Evolutionary conservation across 192 early-diverging fungal genomes (phyloP).

Genomic region (Podila verticillata): DNA sequence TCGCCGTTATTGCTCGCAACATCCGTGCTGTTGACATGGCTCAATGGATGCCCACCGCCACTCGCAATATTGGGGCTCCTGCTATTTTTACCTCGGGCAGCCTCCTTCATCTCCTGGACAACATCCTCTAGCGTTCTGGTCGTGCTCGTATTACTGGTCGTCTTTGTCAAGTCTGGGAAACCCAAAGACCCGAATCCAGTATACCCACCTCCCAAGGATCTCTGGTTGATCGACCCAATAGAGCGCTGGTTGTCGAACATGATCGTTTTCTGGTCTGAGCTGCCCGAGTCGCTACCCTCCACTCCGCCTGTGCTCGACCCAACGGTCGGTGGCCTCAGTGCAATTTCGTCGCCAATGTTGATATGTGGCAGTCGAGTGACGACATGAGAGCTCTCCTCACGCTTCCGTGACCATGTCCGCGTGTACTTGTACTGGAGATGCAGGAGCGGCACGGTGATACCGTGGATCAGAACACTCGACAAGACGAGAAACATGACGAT

Average conservation of each 20-base stretch:
- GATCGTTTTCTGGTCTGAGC: background rate
- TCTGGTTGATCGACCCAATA: background rate
- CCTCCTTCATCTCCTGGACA: constrained; percentile 46
- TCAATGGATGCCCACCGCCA: background rate
- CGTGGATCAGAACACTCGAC: constrained; percentile 84
- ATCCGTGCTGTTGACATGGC: background rate
- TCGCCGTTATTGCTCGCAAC: too few relatives aligned
- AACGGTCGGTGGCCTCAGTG: constrained; percentile 27
- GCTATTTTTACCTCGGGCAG: constrained; percentile 7
- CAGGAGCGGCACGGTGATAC: constrained; percentile 73
- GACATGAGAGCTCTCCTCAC: constrained; percentile 38
- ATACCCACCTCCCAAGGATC: background rate
- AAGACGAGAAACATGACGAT: constrained; percentile 80
- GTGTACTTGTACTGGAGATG: constrained; percentile 51
- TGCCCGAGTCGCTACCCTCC: background rate
- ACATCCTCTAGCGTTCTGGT: constrained; percentile 31
- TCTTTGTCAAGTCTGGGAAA: constrained; percentile 17
- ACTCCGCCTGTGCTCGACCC: constrained; percentile 11
- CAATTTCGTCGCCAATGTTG: constrained; percentile 48
- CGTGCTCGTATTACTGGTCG: constrained; percentile 11
- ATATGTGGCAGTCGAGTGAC: constrained; percentile 42
- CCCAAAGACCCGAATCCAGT: constrained; percentile 14
- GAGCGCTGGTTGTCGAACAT: constrained; percentile 27
- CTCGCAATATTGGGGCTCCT: constrained; percentile 5
- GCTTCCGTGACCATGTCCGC: constrained; percentile 43